Evolutionary conservation across 108 stramenopile genomes (phyloP), one percentile per base, ranked within the genome.

Genomic region (Conticribra weissflogii): DNA sequence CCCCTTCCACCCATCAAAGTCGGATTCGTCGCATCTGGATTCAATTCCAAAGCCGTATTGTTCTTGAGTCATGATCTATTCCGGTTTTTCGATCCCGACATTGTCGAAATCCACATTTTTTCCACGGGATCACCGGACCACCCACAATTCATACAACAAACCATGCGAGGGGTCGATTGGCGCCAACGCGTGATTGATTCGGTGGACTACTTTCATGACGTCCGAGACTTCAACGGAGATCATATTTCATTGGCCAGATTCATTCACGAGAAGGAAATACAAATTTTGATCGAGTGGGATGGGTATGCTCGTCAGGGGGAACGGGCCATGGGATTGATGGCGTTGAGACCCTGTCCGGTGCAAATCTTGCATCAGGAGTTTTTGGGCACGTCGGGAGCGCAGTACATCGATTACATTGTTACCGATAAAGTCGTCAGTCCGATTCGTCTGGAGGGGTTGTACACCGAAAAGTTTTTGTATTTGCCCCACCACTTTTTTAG

Each of bases 141-240:
- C 70, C 77, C 76, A 9, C 61, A 61, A 16, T 93, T 93, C 59
- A 91, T 91, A n/a, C 41, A 86, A 24, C 36, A 78, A 58, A 84
- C 83, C 5, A 93, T 91, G 92, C 71, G 88, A 14, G 92, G 92
- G n/a, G 88, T 89, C 0, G 92, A 93, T 63, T 93, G 92, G 92
- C 62, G 92, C 19, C 78, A 91, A 59, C 76, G 87, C 16, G 92
- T 93, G 2, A 82, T 77, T 12, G 75, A 74, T 14, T 82, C 84
- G 46, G 92, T 88, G 9, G 88, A 93, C 57, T 57, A 83, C 59
- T 93, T 93, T 56, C 92, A 93, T 66, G 89, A 93, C 55, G 76
- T 87, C 9, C 71, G 80, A 60, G 51, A 79, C 16, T 72, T 83
- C 12, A 74, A 79, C 46, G 57, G 45, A 17, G 77, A 85, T 82